phyloP scores from a whole-genome alignment of 2,329 filamentous ascomycete species.

The Ascochyta viciae-villosae region DNA sequence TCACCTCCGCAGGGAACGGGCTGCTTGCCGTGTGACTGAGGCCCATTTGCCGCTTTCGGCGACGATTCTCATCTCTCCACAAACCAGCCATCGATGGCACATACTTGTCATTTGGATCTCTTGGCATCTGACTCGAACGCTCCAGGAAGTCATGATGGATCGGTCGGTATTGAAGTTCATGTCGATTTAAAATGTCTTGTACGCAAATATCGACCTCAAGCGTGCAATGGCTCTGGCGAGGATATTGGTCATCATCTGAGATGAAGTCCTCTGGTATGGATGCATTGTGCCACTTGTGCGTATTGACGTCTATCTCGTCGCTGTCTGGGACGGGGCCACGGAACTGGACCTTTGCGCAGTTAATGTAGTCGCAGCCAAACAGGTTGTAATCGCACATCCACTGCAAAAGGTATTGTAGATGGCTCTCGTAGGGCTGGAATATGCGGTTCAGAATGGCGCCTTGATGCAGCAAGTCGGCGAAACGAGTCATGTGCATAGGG shows the following conservation, averaged over 20 bases:
- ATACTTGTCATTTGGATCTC: slow-evolving; percentile 73
- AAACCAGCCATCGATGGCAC: slow-evolving; percentile 93
- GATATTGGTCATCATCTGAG: slow-evolving; percentile 68
- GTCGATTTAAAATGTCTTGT: slow-evolving; percentile 85
- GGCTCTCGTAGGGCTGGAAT: slow-evolving; percentile 93
- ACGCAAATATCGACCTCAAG: slow-evolving; percentile 90
- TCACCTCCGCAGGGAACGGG: slow-evolving; percentile 79
- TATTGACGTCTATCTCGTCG: slow-evolving; percentile 65
- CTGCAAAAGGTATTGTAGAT: slow-evolving; percentile 89
- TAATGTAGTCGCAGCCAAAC: slow-evolving; percentile 89
- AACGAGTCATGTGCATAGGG: slow-evolving; percentile 82
- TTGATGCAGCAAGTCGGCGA: slow-evolving; percentile 86
- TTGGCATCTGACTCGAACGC: slow-evolving; percentile 63
- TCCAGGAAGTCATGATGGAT: slow-evolving; percentile 91
- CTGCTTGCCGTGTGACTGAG: slow-evolving; percentile 69
- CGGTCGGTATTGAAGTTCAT: slow-evolving; percentile 74
- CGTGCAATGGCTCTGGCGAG: slow-evolving; percentile 84
- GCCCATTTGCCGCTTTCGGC: slow-evolving; percentile 76
- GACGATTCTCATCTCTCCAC: slow-evolving; percentile 87
- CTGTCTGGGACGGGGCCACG: slow-evolving; percentile 76
- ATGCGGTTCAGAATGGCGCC: slow-evolving; percentile 83
- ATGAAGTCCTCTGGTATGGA: slow-evolving; percentile 69
- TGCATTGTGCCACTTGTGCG: slow-evolving; percentile 80
- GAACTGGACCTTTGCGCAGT: slow-evolving; percentile 74
- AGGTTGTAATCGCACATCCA: slow-evolving; percentile 99